Conservation (phyloP, 176 grass and related monocot species). For the Aechmea fasciata region DNA sequence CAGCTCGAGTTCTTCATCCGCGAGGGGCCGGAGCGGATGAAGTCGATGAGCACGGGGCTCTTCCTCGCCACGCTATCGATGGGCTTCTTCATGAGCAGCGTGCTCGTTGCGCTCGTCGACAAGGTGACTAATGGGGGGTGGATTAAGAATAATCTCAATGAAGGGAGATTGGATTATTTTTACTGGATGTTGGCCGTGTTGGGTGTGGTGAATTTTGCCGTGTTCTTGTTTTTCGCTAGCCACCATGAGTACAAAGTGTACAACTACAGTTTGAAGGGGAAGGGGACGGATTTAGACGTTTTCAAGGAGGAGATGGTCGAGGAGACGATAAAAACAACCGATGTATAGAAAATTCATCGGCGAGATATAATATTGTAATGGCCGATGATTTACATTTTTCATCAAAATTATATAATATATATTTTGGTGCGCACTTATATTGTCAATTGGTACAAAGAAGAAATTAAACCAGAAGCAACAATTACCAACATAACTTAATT, state of each 20-base stretch:
- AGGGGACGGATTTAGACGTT: not conserved
- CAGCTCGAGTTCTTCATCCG: slow-evolving; percentile 67
- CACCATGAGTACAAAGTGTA: slow-evolving; percentile 35
- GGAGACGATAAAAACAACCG: not conserved
- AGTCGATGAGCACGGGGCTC: slow-evolving; percentile 61
- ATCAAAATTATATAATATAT: not conserved
- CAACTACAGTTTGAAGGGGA: not conserved
- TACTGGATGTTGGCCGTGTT: slow-evolving; percentile 56
- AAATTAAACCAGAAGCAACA: too few species aligned
- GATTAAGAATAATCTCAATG: slow-evolving; percentile 30
- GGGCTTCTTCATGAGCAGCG: slow-evolving; percentile 56
- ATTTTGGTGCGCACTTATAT: too few species aligned
- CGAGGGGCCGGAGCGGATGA: slow-evolving; percentile 54
- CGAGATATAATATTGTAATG: not conserved
- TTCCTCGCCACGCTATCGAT: slow-evolving; percentile 43
- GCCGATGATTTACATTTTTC: not conserved
- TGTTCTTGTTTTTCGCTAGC: slow-evolving; percentile 32
- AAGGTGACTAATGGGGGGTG: slow-evolving; percentile 28
- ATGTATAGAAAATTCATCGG: slow-evolving; percentile 8
- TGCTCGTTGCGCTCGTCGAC: slow-evolving; percentile 29
- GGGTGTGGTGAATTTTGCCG: slow-evolving; percentile 29
- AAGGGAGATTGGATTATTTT: slow-evolving; percentile 43
- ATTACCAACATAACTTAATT: too few species aligned
- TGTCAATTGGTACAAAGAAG: too few species aligned
- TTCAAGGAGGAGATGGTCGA: not conserved